Evolutionary conservation across 352 stramenopile species (phyloP), one percentile per base, ranked within the genome.

Genomic region (Saprolegnia parasitica): DNA sequence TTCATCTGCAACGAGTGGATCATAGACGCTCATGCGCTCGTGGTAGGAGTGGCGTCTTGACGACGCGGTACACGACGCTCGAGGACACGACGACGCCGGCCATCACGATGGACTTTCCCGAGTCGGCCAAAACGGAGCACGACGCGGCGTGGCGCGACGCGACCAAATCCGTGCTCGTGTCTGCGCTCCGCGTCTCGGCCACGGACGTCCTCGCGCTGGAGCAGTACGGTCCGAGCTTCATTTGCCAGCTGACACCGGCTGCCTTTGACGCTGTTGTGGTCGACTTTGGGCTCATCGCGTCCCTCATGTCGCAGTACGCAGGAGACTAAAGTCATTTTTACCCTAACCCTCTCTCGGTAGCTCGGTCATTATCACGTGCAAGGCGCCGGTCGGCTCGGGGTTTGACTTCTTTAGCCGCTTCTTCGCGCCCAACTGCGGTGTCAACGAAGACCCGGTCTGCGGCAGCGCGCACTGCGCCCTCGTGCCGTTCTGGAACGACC

Each of bases 361-460:
- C 5, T 75, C 57, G 1, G 58, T 86, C 37, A 56, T 78, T 20
- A 73, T 86, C 47, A 86, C 78, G 6, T 57, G 71, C 0, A 68
- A 78, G 21, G 61, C 32, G 13, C 37, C 15, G 0, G 42, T 68
- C 5, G 75, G 76, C 23, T 21, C 52, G 37, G 64, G 56, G 1
- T 71, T 77, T 13, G 78, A 91, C 46, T 88, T 88, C 40, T 73
- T 82, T 65, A 88, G 78, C 49, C 79, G 81, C 29, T 98, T 96
- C 75, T 98, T 98, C 77, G 91, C 60, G 11, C 93, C 95, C 15
- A 86, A 87, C 54, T 73, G 88, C 23, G 91, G 90, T 15, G 79
- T 98, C 18, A 78, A 92, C 63, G 95, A 98, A 77, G 95, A 98
- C 74, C 93, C 93, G 0, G 94, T 98, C 2, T 98, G 89, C 5